phyloP scores from a whole-genome alignment of 306 rosid genomes.

The Quercus dentata region DNA sequence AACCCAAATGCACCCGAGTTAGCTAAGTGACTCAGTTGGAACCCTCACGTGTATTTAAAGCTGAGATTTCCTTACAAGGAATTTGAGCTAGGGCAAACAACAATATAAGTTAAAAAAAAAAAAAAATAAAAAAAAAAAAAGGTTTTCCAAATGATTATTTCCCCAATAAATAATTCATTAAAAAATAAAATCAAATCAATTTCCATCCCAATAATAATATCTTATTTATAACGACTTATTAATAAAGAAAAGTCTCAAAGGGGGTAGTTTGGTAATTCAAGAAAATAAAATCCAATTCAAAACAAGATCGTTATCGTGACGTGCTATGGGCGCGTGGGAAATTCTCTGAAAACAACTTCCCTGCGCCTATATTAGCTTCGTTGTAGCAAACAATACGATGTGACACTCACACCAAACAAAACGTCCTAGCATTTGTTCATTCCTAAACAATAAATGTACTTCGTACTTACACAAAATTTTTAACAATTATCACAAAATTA shows the following conservation, averaged over 20 bases:
- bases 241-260: background rate
- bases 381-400: conserved; percentile 7
- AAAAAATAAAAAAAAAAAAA: too few species aligned
- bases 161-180: too few species aligned
- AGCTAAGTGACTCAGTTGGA: background rate
- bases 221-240: background rate
- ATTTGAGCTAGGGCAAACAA: background rate
- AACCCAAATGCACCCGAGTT: too few species aligned
- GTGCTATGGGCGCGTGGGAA: conserved; percentile 18
- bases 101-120: background rate
- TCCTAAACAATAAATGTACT: too few species aligned
- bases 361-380: background rate
- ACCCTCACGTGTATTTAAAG: conserved; percentile 25
- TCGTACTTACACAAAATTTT: too few species aligned
- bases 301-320: conserved; percentile 19
- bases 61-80: background rate
- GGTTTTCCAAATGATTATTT: conserved; percentile 2
- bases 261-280: conserved; percentile 24
- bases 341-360: background rate
- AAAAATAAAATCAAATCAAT: too few species aligned
- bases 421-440: too few species aligned
- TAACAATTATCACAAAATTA: too few species aligned
- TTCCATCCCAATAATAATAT: background rate
- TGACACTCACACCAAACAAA: too few species aligned
- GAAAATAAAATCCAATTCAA: background rate